These are phyloP conservation scores for Simplicillium sp. DNA, from an alignment of 2,329 filamentous ascomycete species.

Conservation along the genomic window DNA sequence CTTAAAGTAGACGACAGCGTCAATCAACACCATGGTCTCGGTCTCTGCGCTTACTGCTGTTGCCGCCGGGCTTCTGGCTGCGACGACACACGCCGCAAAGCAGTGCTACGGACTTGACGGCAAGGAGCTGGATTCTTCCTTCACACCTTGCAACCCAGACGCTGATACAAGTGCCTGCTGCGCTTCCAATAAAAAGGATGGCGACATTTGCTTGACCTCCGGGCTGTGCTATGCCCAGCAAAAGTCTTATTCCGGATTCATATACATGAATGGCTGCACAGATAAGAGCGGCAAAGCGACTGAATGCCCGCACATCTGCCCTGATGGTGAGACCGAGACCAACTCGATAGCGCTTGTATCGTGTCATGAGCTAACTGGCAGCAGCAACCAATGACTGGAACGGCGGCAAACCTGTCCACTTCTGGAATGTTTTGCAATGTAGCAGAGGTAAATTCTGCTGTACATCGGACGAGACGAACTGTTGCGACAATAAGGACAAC, in stretches of 20 bases:
- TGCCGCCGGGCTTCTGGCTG: no score
- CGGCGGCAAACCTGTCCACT: not conserved
- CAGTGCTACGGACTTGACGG: conserved; percentile 25
- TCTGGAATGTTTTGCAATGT: conserved; percentile 12
- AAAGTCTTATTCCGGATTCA: conserved; percentile 7
- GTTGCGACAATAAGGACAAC: conserved; percentile 7
- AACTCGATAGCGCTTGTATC: not conserved
- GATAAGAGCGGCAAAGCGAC: conserved; percentile 8
- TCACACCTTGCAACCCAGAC: conserved; percentile 9
- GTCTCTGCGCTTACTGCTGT: no score
- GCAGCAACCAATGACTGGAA: conserved; percentile 7
- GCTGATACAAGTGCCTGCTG: conserved; percentile 12
- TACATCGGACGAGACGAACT: conserved; percentile 5
- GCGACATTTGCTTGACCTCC: conserved; percentile 13
- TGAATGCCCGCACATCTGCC: conserved; percentile 11
- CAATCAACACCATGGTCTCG: no score
- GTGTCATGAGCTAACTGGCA: not conserved
- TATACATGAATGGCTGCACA: conserved; percentile 13
- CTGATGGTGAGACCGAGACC: conserved; percentile 6
- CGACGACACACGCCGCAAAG: not conserved
- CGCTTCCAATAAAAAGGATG: conserved; percentile 7
- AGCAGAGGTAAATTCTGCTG: conserved; percentile 11
- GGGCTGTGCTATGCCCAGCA: conserved; percentile 12
- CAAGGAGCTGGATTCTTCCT: not conserved
- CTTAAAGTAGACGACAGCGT: no score